A percentile compares a stretch with the other conserved stretches of the same genome.
Conservation (phyloP, 2,329 filamentous ascomycete species). For the Apiospora marii region DNA sequence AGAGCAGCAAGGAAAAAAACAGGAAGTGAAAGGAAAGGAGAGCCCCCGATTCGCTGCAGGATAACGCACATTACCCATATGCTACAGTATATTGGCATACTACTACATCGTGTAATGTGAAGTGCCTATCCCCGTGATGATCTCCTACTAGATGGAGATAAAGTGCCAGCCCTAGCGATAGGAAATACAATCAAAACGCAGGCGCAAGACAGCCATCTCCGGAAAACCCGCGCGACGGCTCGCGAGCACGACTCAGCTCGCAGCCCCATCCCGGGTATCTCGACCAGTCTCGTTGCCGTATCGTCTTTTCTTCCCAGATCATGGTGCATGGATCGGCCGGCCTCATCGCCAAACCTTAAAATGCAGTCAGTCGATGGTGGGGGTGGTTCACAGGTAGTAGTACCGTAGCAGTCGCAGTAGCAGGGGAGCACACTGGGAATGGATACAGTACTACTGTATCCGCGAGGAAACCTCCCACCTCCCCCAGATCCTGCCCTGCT, state of each 20-base stretch:
- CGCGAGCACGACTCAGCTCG: neutral
- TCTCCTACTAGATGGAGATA: neutral
- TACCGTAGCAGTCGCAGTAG: no score
- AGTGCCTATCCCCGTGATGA: no score
- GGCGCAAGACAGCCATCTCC: neutral
- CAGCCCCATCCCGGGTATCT: neutral
- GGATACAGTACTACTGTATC: no score
- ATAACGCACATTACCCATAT: neutral
- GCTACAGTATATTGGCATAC: neutral
- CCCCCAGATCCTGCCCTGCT: neutral
- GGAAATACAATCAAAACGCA: neutral
- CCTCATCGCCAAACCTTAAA: neutral
- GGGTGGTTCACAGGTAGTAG: neutral
- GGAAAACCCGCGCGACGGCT: neutral
- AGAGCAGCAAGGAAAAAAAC: no score
- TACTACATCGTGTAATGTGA: neutral
- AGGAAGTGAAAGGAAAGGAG: neutral
- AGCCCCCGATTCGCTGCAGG: neutral
- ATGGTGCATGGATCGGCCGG: neutral
- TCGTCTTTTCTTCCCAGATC: neutral
- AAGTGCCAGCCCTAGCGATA: neutral
- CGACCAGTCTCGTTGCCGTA: neutral
- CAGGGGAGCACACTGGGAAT: neutral
- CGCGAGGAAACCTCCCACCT: no score
- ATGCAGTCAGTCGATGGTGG: neutral